Percentiles rank a stretch among this genome's conserved stretches.
These are phyloP conservation scores for Yarrowia hollandica DNA, from an alignment of 805 yeast species.

Conservation along the genomic window DNA sequence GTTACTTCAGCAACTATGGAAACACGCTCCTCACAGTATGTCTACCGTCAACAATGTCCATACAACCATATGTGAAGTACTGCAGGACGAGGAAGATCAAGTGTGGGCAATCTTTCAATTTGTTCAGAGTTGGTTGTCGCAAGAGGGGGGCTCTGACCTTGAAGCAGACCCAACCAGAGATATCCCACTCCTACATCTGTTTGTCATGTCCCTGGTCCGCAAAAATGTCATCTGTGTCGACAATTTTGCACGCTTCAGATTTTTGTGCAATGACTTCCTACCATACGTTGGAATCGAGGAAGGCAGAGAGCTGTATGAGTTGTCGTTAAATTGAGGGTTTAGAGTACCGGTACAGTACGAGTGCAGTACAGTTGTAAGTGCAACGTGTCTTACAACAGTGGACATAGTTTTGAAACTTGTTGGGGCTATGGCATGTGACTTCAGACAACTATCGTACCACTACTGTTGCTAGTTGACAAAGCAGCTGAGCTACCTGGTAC, in stretches of 20 bases:
- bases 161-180: not conserved
- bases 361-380: too few species aligned
- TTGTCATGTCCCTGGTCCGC: slow-evolving; percentile 1
- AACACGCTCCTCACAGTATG: not conserved
- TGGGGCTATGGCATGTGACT: not conserved
- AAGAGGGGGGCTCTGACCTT: not conserved
- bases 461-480: too few species aligned
- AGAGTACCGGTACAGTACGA: not conserved
- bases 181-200: slow-evolving; percentile 4
- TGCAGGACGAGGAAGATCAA: slow-evolving; percentile 22
- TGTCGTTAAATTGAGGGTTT: not conserved
- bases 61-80: slow-evolving; percentile 1
- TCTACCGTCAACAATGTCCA: slow-evolving; percentile 7
- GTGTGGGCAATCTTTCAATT: slow-evolving; percentile 9
- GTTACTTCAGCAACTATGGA: slow-evolving; percentile 3
- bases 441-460: too few species aligned
- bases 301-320: slow-evolving; percentile 3
- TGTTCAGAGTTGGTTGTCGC: not conserved
- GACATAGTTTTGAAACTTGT: too few species aligned
- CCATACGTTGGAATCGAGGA: not conserved
- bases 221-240: not conserved
- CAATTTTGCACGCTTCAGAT: slow-evolving; percentile 9
- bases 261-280: slow-evolving; percentile 18
- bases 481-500: too few species aligned
- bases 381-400: too few species aligned